These are phyloP conservation scores for Lagerstroemia speciosa DNA, from an alignment of 345 rosid genomes.

Conservation along the genomic window DNA sequence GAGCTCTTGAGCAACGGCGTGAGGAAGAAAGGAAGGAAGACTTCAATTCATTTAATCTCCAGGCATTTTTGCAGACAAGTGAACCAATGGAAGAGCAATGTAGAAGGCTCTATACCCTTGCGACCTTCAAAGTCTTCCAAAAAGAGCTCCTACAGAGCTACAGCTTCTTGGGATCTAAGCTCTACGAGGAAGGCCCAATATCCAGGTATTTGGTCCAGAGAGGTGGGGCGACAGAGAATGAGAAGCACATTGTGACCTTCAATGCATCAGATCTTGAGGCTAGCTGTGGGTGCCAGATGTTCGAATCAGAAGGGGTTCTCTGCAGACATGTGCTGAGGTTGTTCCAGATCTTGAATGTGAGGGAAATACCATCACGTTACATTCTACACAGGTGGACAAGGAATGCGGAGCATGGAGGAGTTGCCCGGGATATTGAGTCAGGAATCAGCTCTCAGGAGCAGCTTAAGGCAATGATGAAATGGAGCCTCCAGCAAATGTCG, in stretches of 20 bases:
- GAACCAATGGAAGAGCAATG: conserved; percentile 85
- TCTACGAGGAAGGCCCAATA: conserved; percentile 64
- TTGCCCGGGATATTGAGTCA: conserved; percentile 47
- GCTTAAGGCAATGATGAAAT: conserved; percentile 53
- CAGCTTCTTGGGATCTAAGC: conserved; percentile 53
- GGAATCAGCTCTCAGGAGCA: conserved; percentile 54
- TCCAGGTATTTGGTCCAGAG: conserved; percentile 56
- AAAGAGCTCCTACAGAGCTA: conserved; percentile 64
- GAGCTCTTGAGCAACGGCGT: conserved; percentile 52
- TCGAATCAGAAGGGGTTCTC: conserved; percentile 76
- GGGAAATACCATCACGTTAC: conserved; percentile 65
- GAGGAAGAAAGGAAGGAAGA: conserved; percentile 84
- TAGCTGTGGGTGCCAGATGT: conserved; percentile 86
- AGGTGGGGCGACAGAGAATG: conserved; percentile 54
- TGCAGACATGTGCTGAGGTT: conserved; percentile 77
- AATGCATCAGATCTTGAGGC: conserved; percentile 50
- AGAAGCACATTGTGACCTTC: conserved; percentile 60
- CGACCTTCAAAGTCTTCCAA: conserved; percentile 69
- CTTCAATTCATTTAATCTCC: conserved; percentile 58
- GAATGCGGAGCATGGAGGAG: conserved; percentile 67
- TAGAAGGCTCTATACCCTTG: conserved; percentile 62
- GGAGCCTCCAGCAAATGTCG: conserved; percentile 90
- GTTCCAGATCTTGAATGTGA: conserved; percentile 53
- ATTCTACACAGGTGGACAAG: conserved; percentile 81
- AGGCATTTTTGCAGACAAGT: conserved; percentile 58